phyloP scores from a whole-genome alignment of 2,329 filamentous ascomycete species.

The Tolypocladium tundrense region DNA sequence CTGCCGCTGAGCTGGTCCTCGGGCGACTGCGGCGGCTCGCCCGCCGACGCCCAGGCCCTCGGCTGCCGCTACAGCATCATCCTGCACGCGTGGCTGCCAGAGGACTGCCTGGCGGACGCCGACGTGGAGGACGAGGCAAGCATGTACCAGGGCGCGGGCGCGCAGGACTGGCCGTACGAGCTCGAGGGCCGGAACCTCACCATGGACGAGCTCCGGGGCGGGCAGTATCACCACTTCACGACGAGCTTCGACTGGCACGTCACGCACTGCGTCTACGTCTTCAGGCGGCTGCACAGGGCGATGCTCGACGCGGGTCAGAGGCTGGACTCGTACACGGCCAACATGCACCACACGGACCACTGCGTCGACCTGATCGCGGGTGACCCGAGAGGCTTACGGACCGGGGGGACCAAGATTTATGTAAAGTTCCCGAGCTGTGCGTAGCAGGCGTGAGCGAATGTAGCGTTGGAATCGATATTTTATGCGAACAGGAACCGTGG shows the following conservation, averaged over 20 bases:
- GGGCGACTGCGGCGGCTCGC: slow-evolving; percentile 12
- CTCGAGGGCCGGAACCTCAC: slow-evolving; percentile 7
- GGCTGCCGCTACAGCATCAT: slow-evolving; percentile 11
- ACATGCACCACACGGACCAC: slow-evolving; percentile 11
- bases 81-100: slow-evolving; percentile 11
- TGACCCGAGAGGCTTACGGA: slow-evolving; percentile 4
- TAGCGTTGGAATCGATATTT: not conserved
- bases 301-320: slow-evolving; percentile 6
- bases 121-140: slow-evolving; percentile 11
- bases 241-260: slow-evolving; percentile 12
- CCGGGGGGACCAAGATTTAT: slow-evolving; percentile 10
- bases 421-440: slow-evolving; percentile 10
- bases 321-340: slow-evolving; percentile 11
- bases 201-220: slow-evolving; percentile 6
- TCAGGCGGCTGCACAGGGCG: slow-evolving; percentile 11
- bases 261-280: slow-evolving; percentile 10
- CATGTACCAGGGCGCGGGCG: no score
- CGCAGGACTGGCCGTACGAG: not conserved
- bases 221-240: slow-evolving; percentile 8
- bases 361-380: slow-evolving; percentile 11
- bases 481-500: no score
- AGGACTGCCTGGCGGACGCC: slow-evolving; percentile 7
- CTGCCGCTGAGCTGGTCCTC: slow-evolving; percentile 7
- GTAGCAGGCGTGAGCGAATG: not conserved
- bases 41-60: slow-evolving; percentile 4